A percentile compares a stretch with the other conserved stretches of the same genome.
Evolutionary conservation across 805 yeast species (phyloP).

Genomic region (Clavispora carvajalis): DNA sequence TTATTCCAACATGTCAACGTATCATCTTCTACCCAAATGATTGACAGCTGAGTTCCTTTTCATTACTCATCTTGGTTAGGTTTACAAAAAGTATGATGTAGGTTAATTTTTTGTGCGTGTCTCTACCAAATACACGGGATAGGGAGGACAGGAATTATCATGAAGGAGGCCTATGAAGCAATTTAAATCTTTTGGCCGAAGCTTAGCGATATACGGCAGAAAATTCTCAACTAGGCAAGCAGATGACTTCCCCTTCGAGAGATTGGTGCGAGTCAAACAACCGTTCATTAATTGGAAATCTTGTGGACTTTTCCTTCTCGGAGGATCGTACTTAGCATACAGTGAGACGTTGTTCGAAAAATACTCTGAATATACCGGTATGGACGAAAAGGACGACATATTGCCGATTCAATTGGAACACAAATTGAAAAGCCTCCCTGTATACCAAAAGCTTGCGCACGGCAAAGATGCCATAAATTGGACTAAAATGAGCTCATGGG

Average conservation of each 20-base stretch:
- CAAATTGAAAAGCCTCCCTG: conserved; percentile 43
- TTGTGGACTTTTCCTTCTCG: conserved; percentile 20
- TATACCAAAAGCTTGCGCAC: conserved; percentile 45
- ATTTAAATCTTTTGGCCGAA: neutral
- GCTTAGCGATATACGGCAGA: neutral
- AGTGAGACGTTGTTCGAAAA: conserved; percentile 28
- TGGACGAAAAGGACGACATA: conserved; percentile 18
- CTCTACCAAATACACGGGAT: neutral
- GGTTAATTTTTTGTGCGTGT: too few species aligned
- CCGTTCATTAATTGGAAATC: conserved; percentile 12
- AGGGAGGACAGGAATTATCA: neutral
- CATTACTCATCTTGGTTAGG: too few species aligned
- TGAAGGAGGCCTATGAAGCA: neutral
- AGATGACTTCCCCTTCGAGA: neutral
- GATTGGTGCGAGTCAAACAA: neutral
- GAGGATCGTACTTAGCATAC: conserved; percentile 31
- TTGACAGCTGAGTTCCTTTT: too few species aligned
- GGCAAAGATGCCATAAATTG: conserved; percentile 42
- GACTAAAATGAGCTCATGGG: conserved; percentile 43
- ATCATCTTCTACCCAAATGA: too few species aligned
- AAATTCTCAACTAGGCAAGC: neutral
- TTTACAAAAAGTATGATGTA: too few species aligned
- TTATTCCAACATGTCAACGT: too few species aligned
- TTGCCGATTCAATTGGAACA: conserved; percentile 39
- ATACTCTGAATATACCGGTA: conserved; percentile 21